Evolutionary conservation across 352 stramenopile genomes (phyloP), one percentile per base, ranked within the genome.

Genomic region (Phytophthora brassicae): DNA sequence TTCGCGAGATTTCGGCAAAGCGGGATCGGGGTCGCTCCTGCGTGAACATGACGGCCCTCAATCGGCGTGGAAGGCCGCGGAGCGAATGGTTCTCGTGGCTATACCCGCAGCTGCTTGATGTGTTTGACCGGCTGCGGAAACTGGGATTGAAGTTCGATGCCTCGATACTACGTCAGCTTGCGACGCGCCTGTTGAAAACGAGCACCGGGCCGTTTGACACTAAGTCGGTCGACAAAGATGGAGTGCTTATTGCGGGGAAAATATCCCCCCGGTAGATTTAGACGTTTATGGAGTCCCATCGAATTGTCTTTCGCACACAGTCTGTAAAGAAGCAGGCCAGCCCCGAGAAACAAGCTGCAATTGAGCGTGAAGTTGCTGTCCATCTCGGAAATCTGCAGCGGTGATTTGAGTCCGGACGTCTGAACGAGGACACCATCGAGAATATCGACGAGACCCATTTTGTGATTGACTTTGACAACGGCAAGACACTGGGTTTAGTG

Each of bases 311-410:
- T 9, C 41, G 51, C 2, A 62, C 56, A 4, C 31, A 38, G 12
- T 38, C 38, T 20, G 43, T 49, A 8, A 46, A 54, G 29, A 42
- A 60, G 39, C 47, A 54, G 28, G 13, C 35, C 19, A 48, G 29
- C 14, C 14, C 36, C 0, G 45, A 29, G 23, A 70, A 60, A 47
- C 54, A 70, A 58, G 49, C 41, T 3, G 41, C 16, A 33, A 60
- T 70, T 38, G 20, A 60, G 46, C 44, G 24, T n/a, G 20, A 54
- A 17, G 50, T 76, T 6, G 58, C 68, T 1, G n/a, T n/a, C 6
- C 59, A 67, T 52, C 46, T 76, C 0, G 68, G 54, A 16, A 45
- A 54, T 20, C 12, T 72, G 16, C 26, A 31, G 26, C 26, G 26
- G 26, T 4, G 26, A 31, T 31, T 31, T 31, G 26, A 31, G 26